These are phyloP conservation scores for Ogataea hybrid DNA, from an alignment of 1,139 yeast genomes.

Conservation along the genomic window DNA sequence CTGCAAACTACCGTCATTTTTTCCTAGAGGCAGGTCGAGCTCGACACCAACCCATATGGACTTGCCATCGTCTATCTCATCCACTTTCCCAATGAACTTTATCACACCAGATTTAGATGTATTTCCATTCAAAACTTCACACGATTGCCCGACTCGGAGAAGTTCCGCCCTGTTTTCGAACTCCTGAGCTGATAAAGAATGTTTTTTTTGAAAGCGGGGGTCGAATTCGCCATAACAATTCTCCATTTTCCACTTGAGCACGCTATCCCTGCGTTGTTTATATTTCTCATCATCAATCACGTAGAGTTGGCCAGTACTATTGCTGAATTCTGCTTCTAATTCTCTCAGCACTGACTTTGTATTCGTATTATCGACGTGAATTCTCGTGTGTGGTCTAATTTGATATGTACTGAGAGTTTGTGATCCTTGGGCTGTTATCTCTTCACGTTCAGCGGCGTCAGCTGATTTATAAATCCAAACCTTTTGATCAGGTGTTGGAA, in stretches of 20 bases:
- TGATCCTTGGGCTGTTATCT: constrained; percentile 23
- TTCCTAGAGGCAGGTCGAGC: constrained; percentile 62
- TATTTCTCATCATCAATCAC: constrained; percentile 68
- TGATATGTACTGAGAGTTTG: constrained; percentile 28
- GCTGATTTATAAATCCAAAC: constrained; percentile 48
- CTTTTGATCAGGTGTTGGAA: constrained; percentile 59
- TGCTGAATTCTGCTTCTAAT: constrained; percentile 34
- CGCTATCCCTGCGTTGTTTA: constrained; percentile 57
- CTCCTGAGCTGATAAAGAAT: background rate
- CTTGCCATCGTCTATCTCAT: constrained; percentile 50
- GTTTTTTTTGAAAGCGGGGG: constrained; percentile 25
- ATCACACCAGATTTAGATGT: constrained; percentile 69
- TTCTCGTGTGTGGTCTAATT: constrained; percentile 40
- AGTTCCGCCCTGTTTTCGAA: constrained; percentile 28
- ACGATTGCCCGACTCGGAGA: constrained; percentile 35
- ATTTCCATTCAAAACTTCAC: constrained; percentile 32
- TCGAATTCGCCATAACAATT: constrained; percentile 72
- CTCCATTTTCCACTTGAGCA: constrained; percentile 70
- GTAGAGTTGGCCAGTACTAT: constrained; percentile 41
- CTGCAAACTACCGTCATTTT: constrained; percentile 74
- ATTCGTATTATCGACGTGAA: constrained; percentile 55
- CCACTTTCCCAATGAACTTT: constrained; percentile 64
- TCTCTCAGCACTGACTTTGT: constrained; percentile 47
- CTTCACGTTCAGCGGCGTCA: constrained; percentile 38
- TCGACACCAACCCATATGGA: constrained; percentile 77